These are phyloP conservation scores for Capsella bursapastoris DNA, from an alignment of 345 rosid genomes.

Conservation along the genomic window DNA sequence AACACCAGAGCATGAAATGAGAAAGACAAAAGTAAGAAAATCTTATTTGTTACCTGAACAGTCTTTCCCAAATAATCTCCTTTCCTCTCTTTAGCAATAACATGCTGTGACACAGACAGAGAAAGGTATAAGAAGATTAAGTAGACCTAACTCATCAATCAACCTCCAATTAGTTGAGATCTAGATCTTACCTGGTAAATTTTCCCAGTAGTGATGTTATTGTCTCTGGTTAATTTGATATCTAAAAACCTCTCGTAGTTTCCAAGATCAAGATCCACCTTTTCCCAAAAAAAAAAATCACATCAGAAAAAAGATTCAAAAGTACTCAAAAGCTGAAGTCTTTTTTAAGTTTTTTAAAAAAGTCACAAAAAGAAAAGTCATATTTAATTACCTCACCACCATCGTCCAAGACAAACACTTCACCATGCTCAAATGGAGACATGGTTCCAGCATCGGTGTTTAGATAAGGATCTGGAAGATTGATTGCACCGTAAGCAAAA, in stretches of 20 bases:
- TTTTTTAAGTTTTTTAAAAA: not conserved
- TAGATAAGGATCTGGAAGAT: constrained; percentile 80
- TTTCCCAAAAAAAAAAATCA: constrained; percentile 13
- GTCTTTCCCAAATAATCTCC: constrained; percentile 97
- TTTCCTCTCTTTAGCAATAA: constrained; percentile 83
- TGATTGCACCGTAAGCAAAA: constrained; percentile 36
- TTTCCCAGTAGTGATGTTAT: constrained; percentile 80
- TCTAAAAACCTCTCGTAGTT: constrained; percentile 82
- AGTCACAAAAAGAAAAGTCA: not conserved
- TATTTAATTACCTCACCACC: constrained; percentile 84
- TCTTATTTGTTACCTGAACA: constrained; percentile 66
- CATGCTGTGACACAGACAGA: constrained; percentile 56
- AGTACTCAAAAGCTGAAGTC: constrained; percentile 11
- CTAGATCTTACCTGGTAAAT: constrained; percentile 64
- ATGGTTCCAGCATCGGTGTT: constrained; percentile 98
- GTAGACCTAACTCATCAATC: constrained; percentile 26
- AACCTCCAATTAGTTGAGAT: constrained; percentile 33
- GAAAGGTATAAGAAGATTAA: constrained; percentile 7
- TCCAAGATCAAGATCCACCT: constrained; percentile 91
- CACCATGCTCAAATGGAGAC: constrained; percentile 99
- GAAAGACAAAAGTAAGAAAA: not conserved
- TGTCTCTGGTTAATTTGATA: constrained; percentile 69
- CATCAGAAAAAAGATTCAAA: constrained; percentile 18
- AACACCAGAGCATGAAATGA: constrained; percentile 14
- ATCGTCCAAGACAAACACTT: constrained; percentile 94